Conservation (phyloP, 2,329 filamentous ascomycete genomes). For the Magnaporthales sp. region DNA sequence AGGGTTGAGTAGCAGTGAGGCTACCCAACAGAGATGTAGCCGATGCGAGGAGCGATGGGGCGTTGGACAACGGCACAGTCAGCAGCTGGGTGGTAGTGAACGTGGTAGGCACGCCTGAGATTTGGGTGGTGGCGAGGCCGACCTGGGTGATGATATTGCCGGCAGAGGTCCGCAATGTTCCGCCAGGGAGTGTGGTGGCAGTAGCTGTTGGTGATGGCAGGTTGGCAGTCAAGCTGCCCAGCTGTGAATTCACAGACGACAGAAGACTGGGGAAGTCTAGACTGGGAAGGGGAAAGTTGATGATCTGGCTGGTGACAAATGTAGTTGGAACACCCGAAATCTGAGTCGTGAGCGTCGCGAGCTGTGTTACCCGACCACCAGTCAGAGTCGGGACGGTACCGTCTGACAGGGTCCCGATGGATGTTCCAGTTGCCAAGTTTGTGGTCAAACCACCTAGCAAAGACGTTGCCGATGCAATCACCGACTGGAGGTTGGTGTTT, state of each 20-base stretch:
- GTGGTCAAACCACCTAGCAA: neutral
- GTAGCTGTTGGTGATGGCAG: neutral
- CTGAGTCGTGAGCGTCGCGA: neutral
- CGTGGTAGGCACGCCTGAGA: neutral
- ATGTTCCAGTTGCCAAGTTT: neutral
- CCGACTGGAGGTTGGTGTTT: neutral
- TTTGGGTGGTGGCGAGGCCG: neutral
- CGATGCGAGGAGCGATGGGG: neutral
- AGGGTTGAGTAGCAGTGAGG: neutral
- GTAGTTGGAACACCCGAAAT: neutral
- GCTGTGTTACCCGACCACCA: neutral
- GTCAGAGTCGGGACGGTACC: neutral
- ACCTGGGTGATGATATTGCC: neutral
- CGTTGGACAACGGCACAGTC: neutral
- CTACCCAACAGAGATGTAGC: neutral
- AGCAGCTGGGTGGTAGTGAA: neutral
- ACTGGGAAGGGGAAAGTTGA: neutral
- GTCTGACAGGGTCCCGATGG: neutral
- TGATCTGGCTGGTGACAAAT: neutral
- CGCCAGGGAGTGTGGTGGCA: neutral
- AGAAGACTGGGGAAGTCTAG: neutral
- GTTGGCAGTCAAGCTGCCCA: neutral
- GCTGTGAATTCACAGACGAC: neutral
- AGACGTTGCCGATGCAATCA: neutral
- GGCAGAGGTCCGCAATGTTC: neutral